A percentile compares a stretch with the other conserved stretches of the same genome.
These are phyloP conservation scores for Malus hybrid DNA, from an alignment of 331 rosid species.

Conservation along the genomic window DNA sequence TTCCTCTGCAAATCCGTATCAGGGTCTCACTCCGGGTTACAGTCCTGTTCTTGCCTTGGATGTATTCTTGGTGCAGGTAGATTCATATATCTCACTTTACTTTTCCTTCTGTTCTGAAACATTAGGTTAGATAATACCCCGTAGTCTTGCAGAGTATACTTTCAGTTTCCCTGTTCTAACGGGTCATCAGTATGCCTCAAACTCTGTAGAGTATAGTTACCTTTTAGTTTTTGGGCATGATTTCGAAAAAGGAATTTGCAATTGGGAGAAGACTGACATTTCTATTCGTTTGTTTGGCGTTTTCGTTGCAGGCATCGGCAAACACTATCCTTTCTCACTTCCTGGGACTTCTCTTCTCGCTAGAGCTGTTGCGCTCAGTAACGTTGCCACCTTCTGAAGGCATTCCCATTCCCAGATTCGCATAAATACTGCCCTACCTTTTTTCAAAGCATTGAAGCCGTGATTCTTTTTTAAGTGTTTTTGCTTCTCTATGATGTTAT, in stretches of 20 bases:
- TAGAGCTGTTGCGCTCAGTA: constrained; percentile 87
- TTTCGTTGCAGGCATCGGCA: constrained; percentile 73
- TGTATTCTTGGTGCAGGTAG: constrained; percentile 95
- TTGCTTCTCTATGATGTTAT: background rate
- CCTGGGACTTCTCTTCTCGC: constrained; percentile 77
- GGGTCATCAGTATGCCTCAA: too few relatives aligned
- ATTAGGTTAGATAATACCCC: too few relatives aligned
- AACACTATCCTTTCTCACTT: constrained; percentile 95
- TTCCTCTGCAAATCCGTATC: constrained; percentile 75
- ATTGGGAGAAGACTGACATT: background rate
- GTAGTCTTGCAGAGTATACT: too few relatives aligned
- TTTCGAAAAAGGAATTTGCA: background rate
- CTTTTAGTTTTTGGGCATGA: background rate
- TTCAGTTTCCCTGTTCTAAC: too few relatives aligned
- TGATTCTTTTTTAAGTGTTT: background rate
- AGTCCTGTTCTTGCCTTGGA: constrained; percentile 95
- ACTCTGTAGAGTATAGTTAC: background rate
- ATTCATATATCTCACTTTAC: constrained; percentile 3
- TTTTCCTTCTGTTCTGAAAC: background rate
- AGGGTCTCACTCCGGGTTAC: constrained; percentile 73
- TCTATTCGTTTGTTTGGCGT: background rate
- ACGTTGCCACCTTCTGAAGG: constrained; percentile 61
- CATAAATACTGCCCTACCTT: constrained; percentile 14
- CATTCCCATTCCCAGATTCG: constrained; percentile 52
- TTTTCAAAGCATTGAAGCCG: background rate